A percentile compares a stretch with the other conserved stretches of the same genome.
phyloP scores from a whole-genome alignment of 345 rosid species.

The Eucalyptus sp. region DNA sequence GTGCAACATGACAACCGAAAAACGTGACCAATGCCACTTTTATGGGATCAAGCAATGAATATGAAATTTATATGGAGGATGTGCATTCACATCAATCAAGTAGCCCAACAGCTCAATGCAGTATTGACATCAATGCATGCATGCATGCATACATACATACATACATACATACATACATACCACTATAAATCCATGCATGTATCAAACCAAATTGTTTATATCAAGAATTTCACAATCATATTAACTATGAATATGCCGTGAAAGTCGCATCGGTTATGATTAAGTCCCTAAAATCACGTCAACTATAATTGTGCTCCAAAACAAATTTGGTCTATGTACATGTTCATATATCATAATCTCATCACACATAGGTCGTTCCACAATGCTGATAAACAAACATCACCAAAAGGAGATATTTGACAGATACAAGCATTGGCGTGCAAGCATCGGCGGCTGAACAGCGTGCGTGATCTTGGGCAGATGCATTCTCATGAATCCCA shows the following conservation, averaged over 20 bases:
- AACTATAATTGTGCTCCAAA: background rate
- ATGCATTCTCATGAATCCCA: background rate
- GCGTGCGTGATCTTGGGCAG: background rate
- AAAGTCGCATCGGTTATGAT: background rate
- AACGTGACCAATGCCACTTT: background rate
- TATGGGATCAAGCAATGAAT: background rate
- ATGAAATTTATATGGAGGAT: background rate
- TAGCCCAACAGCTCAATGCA: background rate
- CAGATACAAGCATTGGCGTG: background rate
- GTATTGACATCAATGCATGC: background rate
- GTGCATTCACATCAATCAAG: background rate
- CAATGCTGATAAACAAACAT: background rate
- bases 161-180: too few relatives aligned
- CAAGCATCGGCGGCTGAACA: background rate
- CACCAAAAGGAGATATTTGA: background rate
- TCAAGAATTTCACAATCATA: background rate
- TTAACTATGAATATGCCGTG: background rate
- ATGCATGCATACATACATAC: too few relatives aligned
- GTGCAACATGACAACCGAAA: background rate
- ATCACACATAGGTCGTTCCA: background rate
- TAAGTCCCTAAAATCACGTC: background rate
- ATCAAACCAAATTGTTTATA: background rate
- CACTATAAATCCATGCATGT: background rate
- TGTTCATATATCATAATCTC: background rate
- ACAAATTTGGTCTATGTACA: background rate